Evolutionary conservation across 441 rosid genomes (phyloP), one percentile per base, ranked within the genome.

Genomic region (Erodium chrysanthum): DNA sequence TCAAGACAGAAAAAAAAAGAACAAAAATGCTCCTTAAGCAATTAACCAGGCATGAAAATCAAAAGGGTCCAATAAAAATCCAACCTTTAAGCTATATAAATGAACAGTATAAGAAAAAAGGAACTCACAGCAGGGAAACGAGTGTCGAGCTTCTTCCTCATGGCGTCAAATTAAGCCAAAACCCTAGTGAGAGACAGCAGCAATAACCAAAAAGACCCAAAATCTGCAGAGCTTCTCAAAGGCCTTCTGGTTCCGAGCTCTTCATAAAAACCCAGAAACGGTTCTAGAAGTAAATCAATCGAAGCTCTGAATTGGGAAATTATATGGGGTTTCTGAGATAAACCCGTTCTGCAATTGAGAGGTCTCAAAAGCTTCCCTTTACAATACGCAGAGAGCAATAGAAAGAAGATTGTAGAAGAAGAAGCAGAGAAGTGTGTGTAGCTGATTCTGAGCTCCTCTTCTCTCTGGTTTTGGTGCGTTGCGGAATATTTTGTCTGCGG

Each of bases 101-200:
- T 35, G 40, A 7, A 35, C 40, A 44, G 15, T 20, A 35, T 6
- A 17, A 22, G 17, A 21, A 3, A 5, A 9, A 12, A 21, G 7
- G 7, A 65, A 67, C 77, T 66, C 52, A 74, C 77, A 66, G 77
- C 77, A 14, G 77, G 77, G 44, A 74, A 74, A 7, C 77, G 77
- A 37, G 77, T 74, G 62, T 70, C 77, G 17, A 74, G 77, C 74
- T 74, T 74, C 74, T 66, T 74, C 77, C 65, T 74, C 77, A 74
- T 74, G 67, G 56, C 18, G 7, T 15, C 12, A 21, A 48, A 48
- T 7, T 7, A 48, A 48, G 15, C n/a, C 56, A 4, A 48, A 48
- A 48, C 56, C 48, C 48, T 42, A 42, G 11, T 42, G n/a, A 42
- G 14, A 12, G 48, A 42, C 48, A 42, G 48, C 48, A 42, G 11